Evolutionary conservation across 352 stramenopile genomes (phyloP), one percentile per base, ranked within the genome.

Genomic region (Thraustochytrium striatum): DNA sequence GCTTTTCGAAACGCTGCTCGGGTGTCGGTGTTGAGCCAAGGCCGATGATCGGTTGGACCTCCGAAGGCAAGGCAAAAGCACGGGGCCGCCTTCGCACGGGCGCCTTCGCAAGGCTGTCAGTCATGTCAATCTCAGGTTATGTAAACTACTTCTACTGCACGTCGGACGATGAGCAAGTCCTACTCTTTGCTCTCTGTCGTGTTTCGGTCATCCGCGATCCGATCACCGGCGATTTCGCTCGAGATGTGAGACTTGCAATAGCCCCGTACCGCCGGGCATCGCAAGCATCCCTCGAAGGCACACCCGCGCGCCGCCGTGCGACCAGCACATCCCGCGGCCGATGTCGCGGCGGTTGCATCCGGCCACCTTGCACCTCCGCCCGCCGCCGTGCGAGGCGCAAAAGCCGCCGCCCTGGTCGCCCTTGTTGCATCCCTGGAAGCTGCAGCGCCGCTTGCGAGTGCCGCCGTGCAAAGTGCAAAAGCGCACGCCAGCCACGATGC

Each of bases 391-490:
- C 32, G 91, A 84, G 13, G 89, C 90, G 57, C 90, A 94, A 82
- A 90, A 93, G 81, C 91, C 89, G 57, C 89, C 90, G 13, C 89
- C 89, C 84, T 94, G 89, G 72, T 89, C 92, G 55, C 89, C 89
- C 86, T 94, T 94, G 83, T 89, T 87, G 73, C 90, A 95, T 41
- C 87, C 88, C 44, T 91, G 85, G 59, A 89, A 88, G 79, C 88
- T 88, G 85, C 90, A 95, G 78, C 87, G 88, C 87, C 94, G 92
- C 38, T 90, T 90, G 36, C 86, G 88, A 43, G 88, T 90, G 65
- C 90, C 90, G 41, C 90, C 90, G 80, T 94, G 90, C n/a, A 87
- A 85, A 81, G 92, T 92, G 88, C 90, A 94, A 72, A 93, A 81
- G 8, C 70, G 38, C 21, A 69, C 32, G 33, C 70, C 70, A 21